Percentiles rank a stretch among this genome's conserved stretches.
phyloP scores from a whole-genome alignment of 2,329 filamentous ascomycete species.

The Verticillium isaacii region DNA sequence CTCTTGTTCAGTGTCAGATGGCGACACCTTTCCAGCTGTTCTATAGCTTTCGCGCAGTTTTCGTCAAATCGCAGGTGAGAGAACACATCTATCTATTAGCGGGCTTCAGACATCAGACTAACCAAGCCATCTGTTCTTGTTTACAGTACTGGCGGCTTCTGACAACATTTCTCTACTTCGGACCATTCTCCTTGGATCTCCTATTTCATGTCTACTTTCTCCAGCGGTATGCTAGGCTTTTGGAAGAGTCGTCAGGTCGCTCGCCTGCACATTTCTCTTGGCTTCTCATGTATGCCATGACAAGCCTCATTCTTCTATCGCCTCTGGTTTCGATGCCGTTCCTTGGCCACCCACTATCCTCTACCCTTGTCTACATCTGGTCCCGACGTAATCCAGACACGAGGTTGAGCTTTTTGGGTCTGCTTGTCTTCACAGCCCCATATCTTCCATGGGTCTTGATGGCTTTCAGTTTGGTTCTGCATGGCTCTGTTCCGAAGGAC shows the following conservation, averaged over 20 bases:
- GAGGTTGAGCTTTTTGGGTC: conserved; percentile 78
- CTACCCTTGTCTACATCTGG: conserved; percentile 97
- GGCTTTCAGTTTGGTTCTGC: conserved; percentile 85
- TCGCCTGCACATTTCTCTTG: conserved; percentile 93
- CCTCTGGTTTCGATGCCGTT: conserved; percentile 90
- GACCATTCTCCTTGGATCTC: conserved; percentile 87
- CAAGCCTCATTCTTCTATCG: conserved; percentile 73
- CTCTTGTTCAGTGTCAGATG: conserved; percentile 88
- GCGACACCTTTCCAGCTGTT: conserved; percentile 93
- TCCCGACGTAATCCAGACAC: conserved; percentile 91
- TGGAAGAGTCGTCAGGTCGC: conserved; percentile 90
- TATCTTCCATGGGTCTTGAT: conserved; percentile 96
- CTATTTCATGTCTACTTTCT: conserved; percentile 98
- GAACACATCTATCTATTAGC: no score
- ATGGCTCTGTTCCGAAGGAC: conserved; percentile 86
- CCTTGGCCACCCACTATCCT: conserved; percentile 87
- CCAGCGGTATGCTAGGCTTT: conserved; percentile 88
- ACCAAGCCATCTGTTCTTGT: not conserved
- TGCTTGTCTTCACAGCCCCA: conserved; percentile 88
- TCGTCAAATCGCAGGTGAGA: conserved; percentile 81
- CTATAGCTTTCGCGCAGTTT: conserved; percentile 91
- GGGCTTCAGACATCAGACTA: not conserved
- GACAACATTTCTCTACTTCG: conserved; percentile 96
- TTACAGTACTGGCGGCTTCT: conserved; percentile 90
- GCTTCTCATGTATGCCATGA: conserved; percentile 82